These are phyloP conservation scores for Lumnitzera racemosa DNA, from an alignment of 345 rosid species.

Conservation along the genomic window DNA sequence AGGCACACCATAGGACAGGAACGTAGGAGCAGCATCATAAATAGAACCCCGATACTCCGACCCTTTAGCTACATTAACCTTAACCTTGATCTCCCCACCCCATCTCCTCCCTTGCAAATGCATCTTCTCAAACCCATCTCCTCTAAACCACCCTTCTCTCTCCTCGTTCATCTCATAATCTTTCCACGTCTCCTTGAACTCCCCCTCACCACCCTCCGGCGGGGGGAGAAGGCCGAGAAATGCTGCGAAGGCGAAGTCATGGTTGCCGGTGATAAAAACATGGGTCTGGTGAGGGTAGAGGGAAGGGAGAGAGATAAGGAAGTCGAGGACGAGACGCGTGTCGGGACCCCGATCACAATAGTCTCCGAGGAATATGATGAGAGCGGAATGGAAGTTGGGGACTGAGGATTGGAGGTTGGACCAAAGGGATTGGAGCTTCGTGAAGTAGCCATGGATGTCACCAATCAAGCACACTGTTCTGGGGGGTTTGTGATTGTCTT, in stretches of 20 bases:
- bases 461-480: constrained; percentile 60
- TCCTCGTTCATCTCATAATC: constrained; percentile 49
- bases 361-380: constrained; percentile 77
- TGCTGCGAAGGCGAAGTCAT: constrained; percentile 69
- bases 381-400: constrained; percentile 47
- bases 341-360: constrained; percentile 87
- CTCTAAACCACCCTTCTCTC: constrained; percentile 74
- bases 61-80: constrained; percentile 38
- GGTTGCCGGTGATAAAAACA: constrained; percentile 64
- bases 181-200: constrained; percentile 51
- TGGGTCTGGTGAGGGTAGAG: constrained; percentile 51
- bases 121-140: constrained; percentile 57
- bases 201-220: constrained; percentile 37
- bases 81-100: constrained; percentile 50
- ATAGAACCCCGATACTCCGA: constrained; percentile 50
- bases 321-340: constrained; percentile 53
- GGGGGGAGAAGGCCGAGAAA: constrained; percentile 48
- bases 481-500: constrained; percentile 9
- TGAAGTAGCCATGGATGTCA: constrained; percentile 70
- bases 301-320: constrained; percentile 41
- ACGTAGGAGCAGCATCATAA: constrained; percentile 71
- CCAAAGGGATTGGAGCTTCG: constrained; percentile 67
- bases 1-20: constrained; percentile 63
- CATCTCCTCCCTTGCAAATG: constrained; percentile 70
- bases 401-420: constrained; percentile 43